Conservation (phyloP, 345 rosid species). For the Eucalyptus erythrocorys region DNA sequence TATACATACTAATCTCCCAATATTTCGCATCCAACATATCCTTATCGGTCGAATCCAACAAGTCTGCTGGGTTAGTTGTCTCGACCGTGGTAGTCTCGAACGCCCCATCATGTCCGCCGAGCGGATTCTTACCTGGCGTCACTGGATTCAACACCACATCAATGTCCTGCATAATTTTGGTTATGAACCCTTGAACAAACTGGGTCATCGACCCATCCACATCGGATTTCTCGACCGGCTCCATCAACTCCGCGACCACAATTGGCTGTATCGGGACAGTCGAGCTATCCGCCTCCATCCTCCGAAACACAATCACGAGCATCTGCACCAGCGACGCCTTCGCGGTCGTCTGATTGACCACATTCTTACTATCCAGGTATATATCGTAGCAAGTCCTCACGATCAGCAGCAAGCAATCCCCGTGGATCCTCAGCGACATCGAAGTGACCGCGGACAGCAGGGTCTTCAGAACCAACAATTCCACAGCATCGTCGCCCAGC, state of each 20-base stretch:
- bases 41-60: conserved; percentile 67
- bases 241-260: conserved; percentile 98
- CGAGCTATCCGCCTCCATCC: conserved; percentile 98
- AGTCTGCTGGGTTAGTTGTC: conserved; percentile 53
- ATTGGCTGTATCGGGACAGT: conserved; percentile 94
- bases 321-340: conserved; percentile 95
- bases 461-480: conserved; percentile 62
- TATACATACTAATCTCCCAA: conserved; percentile 99
- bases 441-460: conserved; percentile 90
- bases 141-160: conserved; percentile 56
- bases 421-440: conserved; percentile 75
- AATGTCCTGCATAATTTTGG: conserved; percentile 69
- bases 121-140: conserved; percentile 33
- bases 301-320: conserved; percentile 91
- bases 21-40: conserved; percentile 99
- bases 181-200: conserved; percentile 83
- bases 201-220: conserved; percentile 61
- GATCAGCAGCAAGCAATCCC: conserved; percentile 79
- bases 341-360: conserved; percentile 86
- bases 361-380: conserved; percentile 84
- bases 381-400: conserved; percentile 95
- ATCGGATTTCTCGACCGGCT: conserved; percentile 77
- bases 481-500: conserved; percentile 72
- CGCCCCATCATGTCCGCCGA: conserved; percentile 50
- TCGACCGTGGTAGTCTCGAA: conserved; percentile 54